Conservation (phyloP, 2,329 filamentous ascomycete genomes). For the Fusarium hainanense region DNA sequence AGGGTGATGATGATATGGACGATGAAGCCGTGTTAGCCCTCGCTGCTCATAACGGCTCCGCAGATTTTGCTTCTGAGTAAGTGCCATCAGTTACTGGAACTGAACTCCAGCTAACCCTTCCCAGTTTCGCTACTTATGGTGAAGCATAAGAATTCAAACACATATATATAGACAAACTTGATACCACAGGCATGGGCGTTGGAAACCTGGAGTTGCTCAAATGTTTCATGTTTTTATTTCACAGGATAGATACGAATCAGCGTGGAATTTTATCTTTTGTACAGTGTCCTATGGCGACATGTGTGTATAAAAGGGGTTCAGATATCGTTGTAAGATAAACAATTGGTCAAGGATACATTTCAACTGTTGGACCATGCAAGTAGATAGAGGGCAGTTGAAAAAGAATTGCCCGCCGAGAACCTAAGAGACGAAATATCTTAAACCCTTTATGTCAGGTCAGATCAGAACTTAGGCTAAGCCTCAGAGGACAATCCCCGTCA, state of each 20-base stretch:
- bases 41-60: conserved; percentile 55
- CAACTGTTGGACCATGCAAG: neutral
- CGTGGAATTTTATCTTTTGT: conserved; percentile 7
- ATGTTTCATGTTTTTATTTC: neutral
- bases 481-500: neutral
- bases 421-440: neutral
- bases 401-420: neutral
- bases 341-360: neutral
- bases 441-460: neutral
- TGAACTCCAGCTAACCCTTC: conserved; percentile 9
- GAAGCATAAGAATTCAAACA: conserved; percentile 50
- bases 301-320: conserved; percentile 1
- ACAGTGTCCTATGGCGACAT: neutral
- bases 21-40: conserved; percentile 63
- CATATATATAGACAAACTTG: conserved; percentile 19
- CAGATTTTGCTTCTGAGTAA: conserved; percentile 59
- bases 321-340: neutral
- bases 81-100: conserved; percentile 22
- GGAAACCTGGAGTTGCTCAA: conserved; percentile 27
- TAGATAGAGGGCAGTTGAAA: neutral
- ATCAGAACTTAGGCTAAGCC: neutral
- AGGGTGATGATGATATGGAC: conserved; percentile 55
- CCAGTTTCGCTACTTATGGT: conserved; percentile 54
- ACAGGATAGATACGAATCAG: conserved; percentile 8
- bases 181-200: conserved; percentile 40